Evolutionary conservation across 768 basidiomycete species (phyloP), one percentile per base, ranked within the genome.

Genomic region (Hebeloma cylindrosporum): DNA sequence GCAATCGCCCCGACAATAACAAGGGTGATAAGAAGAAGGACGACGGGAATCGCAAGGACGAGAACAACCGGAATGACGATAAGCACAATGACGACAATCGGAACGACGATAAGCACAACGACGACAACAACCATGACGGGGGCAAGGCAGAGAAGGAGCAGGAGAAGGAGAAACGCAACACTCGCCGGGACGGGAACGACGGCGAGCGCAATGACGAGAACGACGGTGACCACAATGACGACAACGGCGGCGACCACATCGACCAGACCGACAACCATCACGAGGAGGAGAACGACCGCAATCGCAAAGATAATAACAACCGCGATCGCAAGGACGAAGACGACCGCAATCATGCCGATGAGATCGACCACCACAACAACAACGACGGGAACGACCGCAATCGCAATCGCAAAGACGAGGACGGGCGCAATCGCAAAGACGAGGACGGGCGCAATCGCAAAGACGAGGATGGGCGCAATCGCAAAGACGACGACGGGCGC

Each of bases 21-120:
- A 32, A 21, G 35, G 36, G 31, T 23, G 18, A 30, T 26, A 23
- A 28, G 21, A 25, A 42, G 18, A 14, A 29, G 11, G n/a, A 41
- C 8, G 30, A 18, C 10, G 6, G 18, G 16, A 16, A 18, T 18
- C 17, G 16, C 33, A 31, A 22, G 7, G 2, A 13, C 9, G 13
- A n/a, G n/a, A n/a, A n/a, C n/a, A n/a, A 43, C 30, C 28, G 38
- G 1, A 25, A 51, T 42, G n/a, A 29, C 39, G 14, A 43, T 5
- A 22, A 38, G n/a, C 9, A 13, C 6, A 22, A 22, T 20, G 9
- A 29, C n/a, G 21, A 32, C n/a, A n/a, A n/a, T n/a, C n/a, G n/a
- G 36, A 45, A 31, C 11, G n/a, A n/a, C n/a, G 3, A 31, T 13
- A 3, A 16, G 13, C 13, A 4, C 30, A 16, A 16, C 30, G 16